phyloP scores from a whole-genome alignment of 2,329 filamentous ascomycete genomes.

The Colletotrichum cuscutae region DNA sequence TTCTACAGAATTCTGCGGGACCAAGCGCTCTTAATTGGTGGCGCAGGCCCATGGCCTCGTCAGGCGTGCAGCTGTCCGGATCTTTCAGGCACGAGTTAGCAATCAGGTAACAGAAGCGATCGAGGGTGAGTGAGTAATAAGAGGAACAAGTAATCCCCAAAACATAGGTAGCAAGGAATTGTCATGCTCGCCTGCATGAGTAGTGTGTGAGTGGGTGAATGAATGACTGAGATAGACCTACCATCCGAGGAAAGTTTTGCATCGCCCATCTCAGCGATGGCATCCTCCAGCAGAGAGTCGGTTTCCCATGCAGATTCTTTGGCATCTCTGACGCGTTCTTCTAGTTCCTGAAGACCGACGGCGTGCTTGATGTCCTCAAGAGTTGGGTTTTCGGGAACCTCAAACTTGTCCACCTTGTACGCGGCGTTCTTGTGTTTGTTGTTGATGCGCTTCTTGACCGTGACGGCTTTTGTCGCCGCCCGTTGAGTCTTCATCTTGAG shows the following conservation, averaged over 20 bases:
- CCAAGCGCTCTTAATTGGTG: constrained; percentile 79
- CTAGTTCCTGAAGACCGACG: constrained; percentile 52
- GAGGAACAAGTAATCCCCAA: constrained; percentile 24
- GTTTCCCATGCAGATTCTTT: constrained; percentile 68
- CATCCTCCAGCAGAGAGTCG: constrained; percentile 72
- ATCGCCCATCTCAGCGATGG: constrained; percentile 67
- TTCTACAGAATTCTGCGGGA: constrained; percentile 79
- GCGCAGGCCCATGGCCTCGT: constrained; percentile 76
- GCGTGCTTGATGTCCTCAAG: constrained; percentile 49
- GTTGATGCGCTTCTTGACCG: constrained; percentile 42
- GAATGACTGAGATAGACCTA: constrained; percentile 42
- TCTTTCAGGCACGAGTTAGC: constrained; percentile 39
- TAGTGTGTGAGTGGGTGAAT: not conserved
- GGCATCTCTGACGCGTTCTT: constrained; percentile 62
- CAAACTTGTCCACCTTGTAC: constrained; percentile 47
- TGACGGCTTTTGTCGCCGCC: constrained; percentile 43
- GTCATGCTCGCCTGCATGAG: constrained; percentile 16
- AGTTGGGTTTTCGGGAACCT: constrained; percentile 46
- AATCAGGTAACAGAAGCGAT: constrained; percentile 8
- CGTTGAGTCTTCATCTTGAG: constrained; percentile 46
- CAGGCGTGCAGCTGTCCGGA: constrained; percentile 69
- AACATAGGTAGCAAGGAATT: constrained; percentile 11
- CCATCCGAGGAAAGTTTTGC: constrained; percentile 56
- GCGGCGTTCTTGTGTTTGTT: constrained; percentile 41
- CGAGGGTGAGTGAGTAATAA: constrained; percentile 1